Evolutionary conservation across 2,329 filamentous ascomycete genomes (phyloP), one percentile per base, ranked within the genome.

Genomic region (Diaporthe vexans): DNA sequence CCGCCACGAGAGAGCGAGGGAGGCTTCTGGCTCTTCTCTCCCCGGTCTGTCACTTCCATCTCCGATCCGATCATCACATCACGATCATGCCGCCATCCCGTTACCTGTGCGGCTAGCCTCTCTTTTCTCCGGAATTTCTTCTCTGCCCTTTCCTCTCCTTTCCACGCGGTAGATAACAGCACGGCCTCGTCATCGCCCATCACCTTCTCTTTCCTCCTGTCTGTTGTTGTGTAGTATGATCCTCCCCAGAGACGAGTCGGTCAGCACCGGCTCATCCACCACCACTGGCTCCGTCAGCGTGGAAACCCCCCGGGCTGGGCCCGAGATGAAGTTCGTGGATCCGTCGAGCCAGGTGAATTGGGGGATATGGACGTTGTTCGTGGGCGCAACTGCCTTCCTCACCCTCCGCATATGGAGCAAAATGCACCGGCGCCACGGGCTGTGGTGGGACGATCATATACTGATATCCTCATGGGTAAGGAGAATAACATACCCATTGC

Each of bases 391-490:
- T 19, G 61, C 68, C 8, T 77, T 78, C 52, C 75, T 79, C n/a
- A 74, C 74, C 48, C 71, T 79, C 5, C 70, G 78, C 9, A 21
- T 79, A 19, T 77, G 76, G 73, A 75, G 71, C 71, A 76, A 76
- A 35, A 37, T 73, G 17, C 37, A 69, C 40, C 73, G 73, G 24
- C 58, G 58, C 19, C 71, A 73, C 21, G 73, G 73, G 0, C 29
- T 76, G 11, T 76, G 75, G 75, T 76, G 76, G 57, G 78, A 79
- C 67, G 78, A 79, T 29, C 76, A 77, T 51, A 72, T 78, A 48
- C 75, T 79, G 8, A 58, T 78, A 29, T 58, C 73, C 29, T 74
- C 74, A 21, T 79, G 78, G 78, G 78, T 79, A 74, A 77, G 76
- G 33, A 58, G 8, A 26, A n/a, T 17, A 40, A 68, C 10, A 21